Conservation (phyloP, 2,329 filamentous ascomycete genomes). For the Cladobotryum protrusum region DNA sequence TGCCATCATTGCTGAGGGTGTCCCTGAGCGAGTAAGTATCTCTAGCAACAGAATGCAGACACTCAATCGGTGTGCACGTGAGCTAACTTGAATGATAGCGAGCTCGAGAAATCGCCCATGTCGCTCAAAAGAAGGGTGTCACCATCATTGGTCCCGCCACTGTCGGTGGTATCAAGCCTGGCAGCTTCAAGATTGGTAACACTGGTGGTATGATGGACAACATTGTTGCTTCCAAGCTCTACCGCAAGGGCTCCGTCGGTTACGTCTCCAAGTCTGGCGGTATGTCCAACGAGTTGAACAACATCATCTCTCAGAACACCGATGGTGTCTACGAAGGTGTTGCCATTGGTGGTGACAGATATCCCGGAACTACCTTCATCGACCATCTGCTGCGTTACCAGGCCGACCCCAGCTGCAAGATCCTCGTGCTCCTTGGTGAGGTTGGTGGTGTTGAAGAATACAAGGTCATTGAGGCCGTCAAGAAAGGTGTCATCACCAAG, state of each 20-base stretch:
- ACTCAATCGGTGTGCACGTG: neutral
- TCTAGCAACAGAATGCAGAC: neutral
- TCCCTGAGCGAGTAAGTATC: conserved; percentile 81
- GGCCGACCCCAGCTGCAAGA: conserved; percentile 95
- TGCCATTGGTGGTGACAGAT: conserved; percentile 97
- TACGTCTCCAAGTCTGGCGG: conserved; percentile 99
- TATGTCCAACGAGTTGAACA: conserved; percentile 99
- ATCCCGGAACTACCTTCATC: conserved; percentile 98
- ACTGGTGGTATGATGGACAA: conserved; percentile 99
- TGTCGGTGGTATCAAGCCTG: conserved; percentile 98
- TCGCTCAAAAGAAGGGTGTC: conserved; percentile 96
- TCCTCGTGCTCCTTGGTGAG: conserved; percentile 90
- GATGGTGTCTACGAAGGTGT: conserved; percentile 99
- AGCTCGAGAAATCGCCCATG: conserved; percentile 94
- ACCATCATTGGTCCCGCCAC: conserved; percentile 98
- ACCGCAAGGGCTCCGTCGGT: conserved; percentile 96
- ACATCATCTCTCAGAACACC: conserved; percentile 94
- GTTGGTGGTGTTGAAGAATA: conserved; percentile 99
- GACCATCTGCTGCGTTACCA: conserved; percentile 97
- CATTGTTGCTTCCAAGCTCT: conserved; percentile 99
- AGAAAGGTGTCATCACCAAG: conserved; percentile 92
- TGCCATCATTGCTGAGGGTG: conserved; percentile 98
- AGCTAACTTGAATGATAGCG: conserved; percentile 47
- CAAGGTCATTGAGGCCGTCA: conserved; percentile 97
- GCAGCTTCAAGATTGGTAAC: conserved; percentile 99